Evolutionary conservation across 2,329 filamentous ascomycete genomes (phyloP).

Genomic region (Phaeoacremonium minimum): DNA sequence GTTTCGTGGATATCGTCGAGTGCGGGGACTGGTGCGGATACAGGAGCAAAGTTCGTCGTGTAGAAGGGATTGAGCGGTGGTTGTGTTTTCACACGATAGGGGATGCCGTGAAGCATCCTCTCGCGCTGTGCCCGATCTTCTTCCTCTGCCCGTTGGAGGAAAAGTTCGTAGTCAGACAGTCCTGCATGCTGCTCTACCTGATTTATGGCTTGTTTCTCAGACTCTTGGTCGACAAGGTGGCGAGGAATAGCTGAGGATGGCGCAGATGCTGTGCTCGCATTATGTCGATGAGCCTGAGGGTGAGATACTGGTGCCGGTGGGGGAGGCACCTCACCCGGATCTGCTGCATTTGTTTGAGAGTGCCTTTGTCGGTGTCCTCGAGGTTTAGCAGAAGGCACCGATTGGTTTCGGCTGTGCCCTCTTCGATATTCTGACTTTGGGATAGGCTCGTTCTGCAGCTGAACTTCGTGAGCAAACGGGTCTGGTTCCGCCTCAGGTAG

Average conservation of each 20-base stretch:
- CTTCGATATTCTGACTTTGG: too few species aligned
- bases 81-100: constrained; percentile 9
- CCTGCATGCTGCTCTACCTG: too few species aligned
- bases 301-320: not conserved
- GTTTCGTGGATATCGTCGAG: not conserved
- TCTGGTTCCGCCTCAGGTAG: not conserved
- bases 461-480: too few species aligned
- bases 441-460: too few species aligned
- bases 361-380: too few species aligned
- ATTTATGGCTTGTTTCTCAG: too few species aligned
- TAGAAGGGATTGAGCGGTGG: constrained; percentile 2
- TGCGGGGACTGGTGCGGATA: constrained; percentile 14
- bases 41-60: constrained; percentile 3
- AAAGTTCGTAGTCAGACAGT: constrained; percentile 19
- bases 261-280: not conserved
- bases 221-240: too few species aligned
- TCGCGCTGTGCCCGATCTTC: constrained; percentile 16
- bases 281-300: not conserved
- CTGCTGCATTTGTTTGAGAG: not conserved
- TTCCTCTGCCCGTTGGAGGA: constrained; percentile 19
- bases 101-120: constrained; percentile 12
- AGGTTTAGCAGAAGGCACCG: too few species aligned
- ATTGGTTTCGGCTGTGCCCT: too few species aligned
- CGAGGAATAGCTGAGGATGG: not conserved
- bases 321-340: not conserved